Evolutionary conservation across 177 flowering plant genomes (phyloP).

Genomic region (Vitis hybrid): DNA sequence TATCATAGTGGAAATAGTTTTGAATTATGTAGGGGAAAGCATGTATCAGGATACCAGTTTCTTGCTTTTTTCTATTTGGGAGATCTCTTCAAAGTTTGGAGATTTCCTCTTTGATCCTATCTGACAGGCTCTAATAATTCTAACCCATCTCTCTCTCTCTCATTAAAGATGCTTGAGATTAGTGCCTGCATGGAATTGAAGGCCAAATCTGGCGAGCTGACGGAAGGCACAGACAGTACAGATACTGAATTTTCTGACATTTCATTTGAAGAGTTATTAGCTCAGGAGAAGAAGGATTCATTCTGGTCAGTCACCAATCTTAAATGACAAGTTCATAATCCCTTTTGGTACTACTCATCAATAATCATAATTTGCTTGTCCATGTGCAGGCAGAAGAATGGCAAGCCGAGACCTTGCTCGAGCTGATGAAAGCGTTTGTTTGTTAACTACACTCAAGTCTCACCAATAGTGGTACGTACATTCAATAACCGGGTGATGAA

Average conservation of each 20-base stretch:
- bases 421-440: conserved; percentile 18
- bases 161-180: conserved; percentile 68
- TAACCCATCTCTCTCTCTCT: conserved; percentile 6
- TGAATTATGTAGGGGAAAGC: too few species aligned
- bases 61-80: too few species aligned
- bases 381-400: conserved; percentile 52
- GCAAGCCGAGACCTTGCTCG: conserved; percentile 42
- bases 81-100: too few species aligned
- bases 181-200: conserved; percentile 61
- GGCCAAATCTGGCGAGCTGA: conserved; percentile 38
- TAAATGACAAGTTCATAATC: not conserved
- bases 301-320: conserved; percentile 55
- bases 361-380: conserved; percentile 1
- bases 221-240: conserved; percentile 39
- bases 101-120: too few species aligned
- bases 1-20: too few species aligned
- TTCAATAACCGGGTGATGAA: conserved; percentile 7
- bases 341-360: not conserved
- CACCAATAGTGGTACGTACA: conserved; percentile 17
- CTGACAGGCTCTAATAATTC: not conserved
- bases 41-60: too few species aligned
- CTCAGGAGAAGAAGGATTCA: conserved; percentile 81
- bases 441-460: conserved; percentile 16
- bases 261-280: conserved; percentile 82
- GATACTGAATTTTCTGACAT: conserved; percentile 55